Conservation (phyloP, 345 rosid species). For the Syzygium jambos region DNA sequence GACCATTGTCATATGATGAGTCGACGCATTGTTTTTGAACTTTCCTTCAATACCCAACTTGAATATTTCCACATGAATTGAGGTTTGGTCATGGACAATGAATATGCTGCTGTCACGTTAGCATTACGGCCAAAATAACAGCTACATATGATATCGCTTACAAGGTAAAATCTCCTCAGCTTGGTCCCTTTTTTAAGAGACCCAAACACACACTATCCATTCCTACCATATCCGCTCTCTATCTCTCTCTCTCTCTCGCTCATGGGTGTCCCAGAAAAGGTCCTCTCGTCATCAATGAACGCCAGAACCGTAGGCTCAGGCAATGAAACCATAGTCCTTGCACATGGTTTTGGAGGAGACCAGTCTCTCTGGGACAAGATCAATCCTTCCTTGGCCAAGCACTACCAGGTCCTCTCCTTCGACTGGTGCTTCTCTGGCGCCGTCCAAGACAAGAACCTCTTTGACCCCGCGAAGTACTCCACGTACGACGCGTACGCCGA, state of each 20-base stretch:
- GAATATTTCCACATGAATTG: neutral
- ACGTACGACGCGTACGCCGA: constrained; percentile 2
- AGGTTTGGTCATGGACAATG: neutral
- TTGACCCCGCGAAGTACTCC: constrained; percentile 1
- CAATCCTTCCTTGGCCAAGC: neutral
- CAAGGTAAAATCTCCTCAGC: neutral
- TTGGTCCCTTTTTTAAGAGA: neutral
- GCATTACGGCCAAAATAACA: neutral
- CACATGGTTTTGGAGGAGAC: constrained; percentile 13
- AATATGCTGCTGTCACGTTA: neutral
- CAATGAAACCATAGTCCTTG: constrained; percentile 6
- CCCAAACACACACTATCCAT: neutral
- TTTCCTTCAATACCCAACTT: neutral
- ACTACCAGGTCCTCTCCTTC: constrained; percentile 7
- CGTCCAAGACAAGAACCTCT: neutral
- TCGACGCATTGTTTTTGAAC: neutral
- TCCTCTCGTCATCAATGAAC: constrained; percentile 9
- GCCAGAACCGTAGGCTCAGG: constrained; percentile 12
- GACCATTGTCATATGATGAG: neutral
- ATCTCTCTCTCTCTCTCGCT: neutral
- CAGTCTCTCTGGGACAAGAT: constrained; percentile 16
- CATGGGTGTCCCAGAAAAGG: neutral
- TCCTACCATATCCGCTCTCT: neutral
- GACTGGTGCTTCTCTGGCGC: constrained; percentile 19
- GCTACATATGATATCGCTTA: neutral